Base-by-base conservation (phyloP, 1,139 yeast species). In the Magnusiomyces fungicola region DNA sequence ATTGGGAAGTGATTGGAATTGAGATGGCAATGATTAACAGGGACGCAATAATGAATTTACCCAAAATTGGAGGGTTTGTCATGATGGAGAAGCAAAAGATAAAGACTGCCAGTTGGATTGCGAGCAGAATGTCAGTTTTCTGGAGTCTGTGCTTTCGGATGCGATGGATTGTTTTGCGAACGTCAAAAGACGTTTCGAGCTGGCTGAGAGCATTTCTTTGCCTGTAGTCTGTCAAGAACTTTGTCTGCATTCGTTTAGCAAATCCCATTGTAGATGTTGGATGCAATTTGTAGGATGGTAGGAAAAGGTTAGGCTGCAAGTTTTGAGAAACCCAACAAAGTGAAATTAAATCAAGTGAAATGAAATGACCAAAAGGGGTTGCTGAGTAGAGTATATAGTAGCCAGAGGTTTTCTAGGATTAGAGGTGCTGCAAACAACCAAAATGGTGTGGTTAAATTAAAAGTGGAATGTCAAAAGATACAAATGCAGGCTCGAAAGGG, bases 1-100 rank as follows among this genome's bases (percentile, higher is more conserved):
- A 89, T 67, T 92, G 97, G 16, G 86, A 76, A 0, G 95, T 82
- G 49, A 85, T 67, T 6, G 97, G 97, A 7, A 86, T 60, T 42
- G 82, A 64, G 58, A 86, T 75, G 10, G 63, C 62, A 30, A 60
- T 47, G 47, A 76, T 65, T 37, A 72, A 59, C 14, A 62, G 54
- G 23, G 58, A 43, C n/a, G 58, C 62, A 19, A 60, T 37, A 4
- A 59, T 60, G 18, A 58, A 25, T 7, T 58, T 56, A 32, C 80
- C 62, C 21, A 75, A 64, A 16, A 76, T 54, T 2, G 76, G 65
- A 14, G 84, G 80, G 4, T 80, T 79, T 56, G 75, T 71, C 47
- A 80, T 70, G 44, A 77, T 62, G 53, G 72, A 70, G 39, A 80
- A 78, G 58, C 79, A 78, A 50, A 54, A 79, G 65, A 52, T 65